phyloP scores from a whole-genome alignment of 495 filamentous ascomycete genomes.

The Lasiosphaeris hirsuta region DNA sequence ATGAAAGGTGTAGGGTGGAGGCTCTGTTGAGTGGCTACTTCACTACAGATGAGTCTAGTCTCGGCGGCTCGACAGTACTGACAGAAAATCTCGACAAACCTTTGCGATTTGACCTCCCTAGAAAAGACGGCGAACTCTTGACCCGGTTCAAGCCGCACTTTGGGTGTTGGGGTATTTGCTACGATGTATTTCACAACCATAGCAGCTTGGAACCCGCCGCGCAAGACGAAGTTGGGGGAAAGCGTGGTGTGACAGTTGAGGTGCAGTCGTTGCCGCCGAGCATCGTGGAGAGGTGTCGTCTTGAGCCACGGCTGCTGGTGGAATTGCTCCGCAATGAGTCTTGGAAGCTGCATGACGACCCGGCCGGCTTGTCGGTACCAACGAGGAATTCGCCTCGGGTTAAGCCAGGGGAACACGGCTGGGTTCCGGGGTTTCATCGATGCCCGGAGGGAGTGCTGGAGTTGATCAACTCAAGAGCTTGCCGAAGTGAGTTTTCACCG shows the following conservation, averaged over 20 bases:
- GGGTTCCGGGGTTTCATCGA: slow-evolving; percentile 57
- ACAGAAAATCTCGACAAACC: slow-evolving; percentile 45
- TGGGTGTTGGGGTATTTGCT: slow-evolving; percentile 68
- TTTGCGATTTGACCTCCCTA: slow-evolving; percentile 58
- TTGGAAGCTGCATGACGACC: slow-evolving; percentile 50
- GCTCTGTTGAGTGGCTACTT: slow-evolving; percentile 50
- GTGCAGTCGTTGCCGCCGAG: slow-evolving; percentile 61
- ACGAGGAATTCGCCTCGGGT: not conserved
- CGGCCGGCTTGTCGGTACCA: slow-evolving; percentile 2
- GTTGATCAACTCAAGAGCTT: slow-evolving; percentile 84
- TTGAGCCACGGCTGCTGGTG: slow-evolving; percentile 64
- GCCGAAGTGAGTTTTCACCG: slow-evolving; percentile 53
- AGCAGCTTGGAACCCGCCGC: not conserved
- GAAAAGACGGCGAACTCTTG: slow-evolving; percentile 57
- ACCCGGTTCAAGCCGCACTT: slow-evolving; percentile 54
- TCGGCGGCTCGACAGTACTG: slow-evolving; percentile 9
- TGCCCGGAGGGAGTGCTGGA: slow-evolving; percentile 81
- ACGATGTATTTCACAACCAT: slow-evolving; percentile 32
- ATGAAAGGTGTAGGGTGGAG: slow-evolving; percentile 84
- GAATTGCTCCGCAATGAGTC: slow-evolving; percentile 72
- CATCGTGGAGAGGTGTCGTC: slow-evolving; percentile 72
- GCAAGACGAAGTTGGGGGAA: not conserved
- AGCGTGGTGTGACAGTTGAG: slow-evolving; percentile 31
- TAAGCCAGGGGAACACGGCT: slow-evolving; percentile 30
- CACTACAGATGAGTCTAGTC: not conserved